Evolutionary conservation across 2,329 filamentous ascomycete species (phyloP), one percentile per base, ranked within the genome.

Genomic region (Simplicillium aogashimaense): DNA sequence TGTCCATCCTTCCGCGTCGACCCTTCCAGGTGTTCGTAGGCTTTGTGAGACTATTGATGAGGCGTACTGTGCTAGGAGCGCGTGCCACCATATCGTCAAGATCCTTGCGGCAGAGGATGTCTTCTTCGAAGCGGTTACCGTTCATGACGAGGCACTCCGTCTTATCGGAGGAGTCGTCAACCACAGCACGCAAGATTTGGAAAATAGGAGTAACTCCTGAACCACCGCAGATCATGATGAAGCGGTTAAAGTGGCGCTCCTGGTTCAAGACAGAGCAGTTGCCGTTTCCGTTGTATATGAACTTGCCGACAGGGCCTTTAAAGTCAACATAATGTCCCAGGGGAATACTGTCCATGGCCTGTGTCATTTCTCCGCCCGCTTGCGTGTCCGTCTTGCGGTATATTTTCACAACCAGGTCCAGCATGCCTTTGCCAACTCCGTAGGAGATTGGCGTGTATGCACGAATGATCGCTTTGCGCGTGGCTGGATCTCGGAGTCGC

Each of bases 131-230:
- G 11, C 86, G 67, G 51, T 95, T 95, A 0, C 87, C 86, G 52
- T 94, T 72, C 1, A 95, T 64, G 0, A 95, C 70, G 2, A 83
- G 62, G 53, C 86, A 94, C 2, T 58, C 63, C 1, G 85, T 92
- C 8, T 58, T 48, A 52, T 90, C 85, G 0, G 66, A 56, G 2
- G 56, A 50, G 46, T 90, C 77, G 35, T 72, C 67, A 57, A 88
- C 72, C 0, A 94, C 75, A 0, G 85, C 82, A 7, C 85, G 70
- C 39, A 94, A 66, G 3, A 94, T 84, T 53, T 92, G 85, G 56
- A 81, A 92, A 47, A 95, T 85, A 0, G 89, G 89, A n/a, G 89
- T 95, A 53, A 95, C 83, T 1, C 89, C 89, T n/a, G 78, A 86
- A 6, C 89, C 89, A 12, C 75, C 89, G 50, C 86, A 92, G 28